These are phyloP conservation scores for Lippia alba DNA, from an alignment of 305 asterid species.

Conservation along the genomic window DNA sequence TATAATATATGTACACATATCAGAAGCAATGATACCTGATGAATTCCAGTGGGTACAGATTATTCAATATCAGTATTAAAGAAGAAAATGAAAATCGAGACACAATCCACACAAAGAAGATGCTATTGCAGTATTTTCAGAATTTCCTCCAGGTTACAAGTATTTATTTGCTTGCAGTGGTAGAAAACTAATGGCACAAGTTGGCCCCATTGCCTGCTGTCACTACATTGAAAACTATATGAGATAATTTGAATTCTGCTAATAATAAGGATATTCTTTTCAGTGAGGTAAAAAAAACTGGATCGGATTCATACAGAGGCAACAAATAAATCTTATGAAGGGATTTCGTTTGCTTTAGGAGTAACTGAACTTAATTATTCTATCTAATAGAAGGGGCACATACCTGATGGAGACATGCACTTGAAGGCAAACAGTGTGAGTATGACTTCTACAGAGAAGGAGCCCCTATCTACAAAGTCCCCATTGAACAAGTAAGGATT, in stretches of 20 bases:
- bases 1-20: conserved; percentile 14
- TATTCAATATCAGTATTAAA: neutral
- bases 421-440: conserved; percentile 94
- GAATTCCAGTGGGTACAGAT: conserved; percentile 9
- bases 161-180: conserved; percentile 3
- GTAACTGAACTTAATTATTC: conserved; percentile 12
- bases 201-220: no score
- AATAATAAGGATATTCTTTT: conserved; percentile 17
- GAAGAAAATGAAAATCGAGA: conserved; percentile 9
- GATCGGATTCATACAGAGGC: conserved; percentile 15
- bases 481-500: conserved; percentile 98
- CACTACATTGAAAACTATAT: conserved; percentile 19
- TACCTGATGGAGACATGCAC: conserved; percentile 99
- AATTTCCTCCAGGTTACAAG: conserved; percentile 9
- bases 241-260: conserved; percentile 6
- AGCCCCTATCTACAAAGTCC: conserved; percentile 98
- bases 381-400: conserved; percentile 17
- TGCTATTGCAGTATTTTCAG: conserved; percentile 17
- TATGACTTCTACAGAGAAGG: conserved; percentile 92
- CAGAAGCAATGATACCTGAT: conserved; percentile 30
- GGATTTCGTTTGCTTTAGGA: neutral
- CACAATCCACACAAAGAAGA: conserved; percentile 1
- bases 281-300: neutral
- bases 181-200: conserved; percentile 18
- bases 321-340: conserved; percentile 1